Evolutionary conservation across 2,329 filamentous ascomycete genomes (phyloP), one percentile per base, ranked within the genome.

Genomic region (Verticillium albo-atrum): DNA sequence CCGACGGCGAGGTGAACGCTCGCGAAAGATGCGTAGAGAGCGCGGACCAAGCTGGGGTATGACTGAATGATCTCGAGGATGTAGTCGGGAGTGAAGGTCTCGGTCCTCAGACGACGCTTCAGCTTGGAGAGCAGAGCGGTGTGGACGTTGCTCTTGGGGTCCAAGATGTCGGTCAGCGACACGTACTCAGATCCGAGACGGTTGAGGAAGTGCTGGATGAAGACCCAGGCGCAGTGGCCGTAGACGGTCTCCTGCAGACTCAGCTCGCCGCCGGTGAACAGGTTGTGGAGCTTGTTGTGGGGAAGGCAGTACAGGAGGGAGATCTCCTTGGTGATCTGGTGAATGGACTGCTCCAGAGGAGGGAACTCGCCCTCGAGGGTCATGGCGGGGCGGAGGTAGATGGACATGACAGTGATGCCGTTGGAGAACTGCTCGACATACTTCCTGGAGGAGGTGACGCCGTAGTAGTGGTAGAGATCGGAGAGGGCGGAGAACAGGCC

Each of bases 371-470:
- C 76, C 37, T 85, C 77, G 26, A 82, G 74, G 64, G 83, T 83
- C 54, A 81, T 72, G 20, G 89, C 83, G 25, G 91, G 92, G 65
- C 89, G 89, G 61, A 99, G 83, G 76, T 99, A 99, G 63, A 97
- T 86, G 67, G 92, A 97, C 83, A 98, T 96, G 75, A 98, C 90
- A 15, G 92, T 96, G 73, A 97, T 96, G 63, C 95, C 95, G 75
- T 99, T 99, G 70, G 93, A 95, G 82, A 99, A 99, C 77, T 98
- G 95, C 78, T 99, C 91, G 54, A 99, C 90, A 71, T 99, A 99
- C 79, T 99, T 99, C 68, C 95, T 86, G 28, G 95, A 95, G 70
- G 91, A 96, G 2, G 95, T 99, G 62, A 98, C 85, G 51, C 95
- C 94, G 71, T 99, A 99, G 84, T 97, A 98, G 79, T 99, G 95